These are phyloP conservation scores for Magnolia officinalis DNA, from an alignment of 164 flowering plant genomes.

Conservation along the genomic window DNA sequence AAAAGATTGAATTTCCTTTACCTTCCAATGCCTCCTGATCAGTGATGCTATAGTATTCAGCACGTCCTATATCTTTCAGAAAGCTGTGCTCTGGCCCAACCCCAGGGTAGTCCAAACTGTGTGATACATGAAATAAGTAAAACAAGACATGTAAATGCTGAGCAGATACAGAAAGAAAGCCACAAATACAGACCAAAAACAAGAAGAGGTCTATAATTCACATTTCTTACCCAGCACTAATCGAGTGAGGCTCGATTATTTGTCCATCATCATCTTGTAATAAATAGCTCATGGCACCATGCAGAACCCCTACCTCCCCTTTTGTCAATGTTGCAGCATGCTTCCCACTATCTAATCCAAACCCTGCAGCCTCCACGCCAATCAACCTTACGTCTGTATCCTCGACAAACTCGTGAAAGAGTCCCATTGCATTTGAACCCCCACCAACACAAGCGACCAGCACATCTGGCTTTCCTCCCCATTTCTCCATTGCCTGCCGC, in stretches of 20 bases:
- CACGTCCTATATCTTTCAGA: slow-evolving; percentile 82
- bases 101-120: slow-evolving; percentile 92
- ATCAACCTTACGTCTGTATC: slow-evolving; percentile 70
- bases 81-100: slow-evolving; percentile 98
- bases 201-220: not conserved
- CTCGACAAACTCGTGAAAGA: slow-evolving; percentile 84
- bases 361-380: slow-evolving; percentile 94
- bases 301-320: slow-evolving; percentile 84
- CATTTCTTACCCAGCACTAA: slow-evolving; percentile 80
- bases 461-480: slow-evolving; percentile 92
- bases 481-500: slow-evolving; percentile 75
- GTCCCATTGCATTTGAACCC: slow-evolving; percentile 94
- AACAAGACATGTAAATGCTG: slow-evolving; percentile 3
- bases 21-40: slow-evolving; percentile 94
- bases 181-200: not conserved
- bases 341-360: slow-evolving; percentile 86
- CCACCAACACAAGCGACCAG: slow-evolving; percentile 96
- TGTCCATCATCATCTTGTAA: slow-evolving; percentile 93
- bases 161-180: not conserved
- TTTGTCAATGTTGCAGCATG: slow-evolving; percentile 88
- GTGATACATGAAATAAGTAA: not conserved
- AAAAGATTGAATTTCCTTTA: slow-evolving; percentile 14
- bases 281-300: slow-evolving; percentile 89
- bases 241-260: slow-evolving; percentile 86
- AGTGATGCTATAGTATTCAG: slow-evolving; percentile 73